A percentile compares a stretch with the other conserved stretches of the same genome.
Conservation (phyloP, 352 stramenopile species). For the Pythium graminicola region DNA sequence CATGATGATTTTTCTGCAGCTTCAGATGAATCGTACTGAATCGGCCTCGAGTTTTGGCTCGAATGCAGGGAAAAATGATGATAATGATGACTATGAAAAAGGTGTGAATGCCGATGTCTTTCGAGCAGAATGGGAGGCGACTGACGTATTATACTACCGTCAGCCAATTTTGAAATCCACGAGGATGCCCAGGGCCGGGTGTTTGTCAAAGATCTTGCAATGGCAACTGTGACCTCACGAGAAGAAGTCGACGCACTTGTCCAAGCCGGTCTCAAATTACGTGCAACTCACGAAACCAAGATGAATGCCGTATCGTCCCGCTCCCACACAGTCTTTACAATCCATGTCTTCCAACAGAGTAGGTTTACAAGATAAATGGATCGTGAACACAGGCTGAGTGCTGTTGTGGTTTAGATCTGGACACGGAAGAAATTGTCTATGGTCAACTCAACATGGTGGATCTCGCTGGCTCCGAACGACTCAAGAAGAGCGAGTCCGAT, state of each 20-base stretch:
- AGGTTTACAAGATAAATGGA: not conserved
- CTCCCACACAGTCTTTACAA: constrained; percentile 84
- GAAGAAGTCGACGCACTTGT: constrained; percentile 85
- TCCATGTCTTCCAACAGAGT: constrained; percentile 83
- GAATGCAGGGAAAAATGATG: constrained; percentile 39
- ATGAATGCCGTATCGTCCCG: constrained; percentile 90
- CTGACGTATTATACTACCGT: no score
- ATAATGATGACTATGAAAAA: constrained; percentile 83
- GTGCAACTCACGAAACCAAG: constrained; percentile 89
- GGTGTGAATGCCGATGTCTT: no score
- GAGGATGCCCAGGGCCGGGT: constrained; percentile 90
- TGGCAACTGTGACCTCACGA: constrained; percentile 84
- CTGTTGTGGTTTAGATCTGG: constrained; percentile 28
- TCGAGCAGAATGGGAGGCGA: no score
- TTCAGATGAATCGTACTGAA: constrained; percentile 63
- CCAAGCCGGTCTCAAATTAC: constrained; percentile 74
- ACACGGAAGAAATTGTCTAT: constrained; percentile 75
- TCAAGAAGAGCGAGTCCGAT: constrained; percentile 86
- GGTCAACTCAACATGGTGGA: constrained; percentile 84
- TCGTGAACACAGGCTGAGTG: not conserved
- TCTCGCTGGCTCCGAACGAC: constrained; percentile 70
- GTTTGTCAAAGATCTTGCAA: constrained; percentile 90
- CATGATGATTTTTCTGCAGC: no score
- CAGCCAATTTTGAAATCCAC: constrained; percentile 89
- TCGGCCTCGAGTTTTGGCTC: constrained; percentile 64